These are phyloP conservation scores for Aciculosporium take DNA, from an alignment of 2,329 filamentous ascomycete species.

Conservation along the genomic window DNA sequence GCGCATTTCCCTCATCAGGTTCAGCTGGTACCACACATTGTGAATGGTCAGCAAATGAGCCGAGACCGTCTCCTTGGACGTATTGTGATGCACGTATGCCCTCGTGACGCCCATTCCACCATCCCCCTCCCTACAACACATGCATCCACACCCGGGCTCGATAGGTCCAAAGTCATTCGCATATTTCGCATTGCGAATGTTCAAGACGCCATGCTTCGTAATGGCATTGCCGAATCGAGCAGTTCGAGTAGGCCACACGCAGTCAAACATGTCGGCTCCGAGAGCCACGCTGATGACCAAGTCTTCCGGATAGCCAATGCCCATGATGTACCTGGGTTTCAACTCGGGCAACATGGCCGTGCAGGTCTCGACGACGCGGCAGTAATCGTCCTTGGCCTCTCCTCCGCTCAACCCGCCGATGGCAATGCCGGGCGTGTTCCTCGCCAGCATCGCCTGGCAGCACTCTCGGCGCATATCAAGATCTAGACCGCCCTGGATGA, in stretches of 20 bases:
- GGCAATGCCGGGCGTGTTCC: constrained; percentile 89
- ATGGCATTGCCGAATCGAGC: constrained; percentile 93
- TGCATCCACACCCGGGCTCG: constrained; percentile 69
- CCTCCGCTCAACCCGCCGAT: constrained; percentile 92
- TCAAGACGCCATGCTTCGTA: constrained; percentile 67
- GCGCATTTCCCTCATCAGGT: constrained; percentile 63
- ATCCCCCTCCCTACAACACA: constrained; percentile 54
- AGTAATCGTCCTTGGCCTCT: constrained; percentile 87
- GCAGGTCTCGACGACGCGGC: constrained; percentile 75
- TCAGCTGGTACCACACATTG: constrained; percentile 85
- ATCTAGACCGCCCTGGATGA: constrained; percentile 92
- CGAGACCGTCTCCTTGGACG: constrained; percentile 86
- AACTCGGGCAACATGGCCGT: constrained; percentile 71
- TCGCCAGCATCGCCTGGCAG: constrained; percentile 70
- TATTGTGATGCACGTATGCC: constrained; percentile 83
- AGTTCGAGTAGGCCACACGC: constrained; percentile 94
- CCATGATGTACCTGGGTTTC: constrained; percentile 99
- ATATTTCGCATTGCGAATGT: constrained; percentile 63
- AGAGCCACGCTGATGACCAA: constrained; percentile 84
- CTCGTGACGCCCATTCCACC: constrained; percentile 70
- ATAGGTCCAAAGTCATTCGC: constrained; percentile 71
- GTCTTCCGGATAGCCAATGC: constrained; percentile 93
- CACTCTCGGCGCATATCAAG: constrained; percentile 74
- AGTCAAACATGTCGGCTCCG: constrained; percentile 98
- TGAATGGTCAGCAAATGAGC: constrained; percentile 79